These are phyloP conservation scores for Kwoniella pini DNA, from an alignment of 768 basidiomycete genomes.

Conservation along the genomic window DNA sequence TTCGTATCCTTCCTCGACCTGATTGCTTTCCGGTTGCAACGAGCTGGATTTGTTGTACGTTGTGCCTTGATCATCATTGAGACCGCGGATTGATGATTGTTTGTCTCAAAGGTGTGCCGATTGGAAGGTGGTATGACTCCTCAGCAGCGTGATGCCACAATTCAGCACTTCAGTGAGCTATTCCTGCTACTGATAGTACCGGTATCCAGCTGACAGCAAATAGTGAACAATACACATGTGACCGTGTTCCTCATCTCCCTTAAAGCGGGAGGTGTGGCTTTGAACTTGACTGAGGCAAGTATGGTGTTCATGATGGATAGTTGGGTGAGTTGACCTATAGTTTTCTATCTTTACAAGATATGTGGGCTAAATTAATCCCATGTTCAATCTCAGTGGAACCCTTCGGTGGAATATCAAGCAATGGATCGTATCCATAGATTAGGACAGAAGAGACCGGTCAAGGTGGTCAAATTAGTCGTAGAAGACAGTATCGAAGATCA, in stretches of 20 bases:
- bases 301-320: slow-evolving; percentile 96
- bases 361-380: too few relatives aligned
- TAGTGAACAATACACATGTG: slow-evolving; percentile 88
- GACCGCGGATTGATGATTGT: too few relatives aligned
- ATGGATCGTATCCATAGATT: slow-evolving; percentile 97
- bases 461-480: slow-evolving; percentile 88
- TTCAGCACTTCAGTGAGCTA: slow-evolving; percentile 83
- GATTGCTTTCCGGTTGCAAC: slow-evolving; percentile 87
- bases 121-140: slow-evolving; percentile 97
- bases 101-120: slow-evolving; percentile 63
- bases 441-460: slow-evolving; percentile 90
- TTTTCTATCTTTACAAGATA: too few relatives aligned
- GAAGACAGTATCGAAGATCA: slow-evolving; percentile 92
- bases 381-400: slow-evolving; percentile 69
- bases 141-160: slow-evolving; percentile 89
- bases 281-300: slow-evolving; percentile 63
- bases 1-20: slow-evolving; percentile 64
- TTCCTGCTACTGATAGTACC: background rate
- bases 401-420: slow-evolving; percentile 69
- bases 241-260: slow-evolving; percentile 94
- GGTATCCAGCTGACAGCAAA: slow-evolving; percentile 6
- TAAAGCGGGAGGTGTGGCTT: slow-evolving; percentile 80
- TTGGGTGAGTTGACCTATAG: slow-evolving; percentile 66
- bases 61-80: too few relatives aligned
- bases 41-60: slow-evolving; percentile 82